phyloP scores from a whole-genome alignment of 331 rosid genomes.

The Quercus phellos region DNA sequence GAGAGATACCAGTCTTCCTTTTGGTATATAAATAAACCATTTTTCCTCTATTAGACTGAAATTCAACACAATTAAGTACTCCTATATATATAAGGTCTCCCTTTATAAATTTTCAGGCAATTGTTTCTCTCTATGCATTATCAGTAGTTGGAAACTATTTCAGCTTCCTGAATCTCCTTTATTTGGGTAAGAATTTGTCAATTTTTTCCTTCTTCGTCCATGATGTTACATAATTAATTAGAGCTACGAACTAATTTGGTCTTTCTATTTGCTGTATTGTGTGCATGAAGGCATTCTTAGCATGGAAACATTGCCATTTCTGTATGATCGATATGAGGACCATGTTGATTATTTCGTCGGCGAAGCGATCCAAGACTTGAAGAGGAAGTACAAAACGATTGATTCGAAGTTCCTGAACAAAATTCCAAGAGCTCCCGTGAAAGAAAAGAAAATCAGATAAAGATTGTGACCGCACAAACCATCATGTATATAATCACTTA shows the following conservation, averaged over 20 bases:
- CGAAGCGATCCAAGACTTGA: slow-evolving; percentile 25
- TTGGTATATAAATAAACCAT: slow-evolving; percentile 35
- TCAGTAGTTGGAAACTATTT: slow-evolving; percentile 60
- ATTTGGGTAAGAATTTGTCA: slow-evolving; percentile 45
- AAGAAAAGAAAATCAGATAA: slow-evolving; percentile 44
- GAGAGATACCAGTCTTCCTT: slow-evolving; percentile 51
- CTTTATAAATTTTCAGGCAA: slow-evolving; percentile 40
- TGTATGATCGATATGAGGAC: slow-evolving; percentile 52
- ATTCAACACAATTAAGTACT: background rate
- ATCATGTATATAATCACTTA: background rate
- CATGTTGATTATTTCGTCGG: slow-evolving; percentile 38
- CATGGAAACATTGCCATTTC: slow-evolving; percentile 49
- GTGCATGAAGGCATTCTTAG: slow-evolving; percentile 44
- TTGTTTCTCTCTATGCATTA: slow-evolving; percentile 46
- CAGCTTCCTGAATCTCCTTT: slow-evolving; percentile 59
- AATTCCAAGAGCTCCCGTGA: slow-evolving; percentile 52
- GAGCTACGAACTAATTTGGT: background rate
- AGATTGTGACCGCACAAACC: background rate
- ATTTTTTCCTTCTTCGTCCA: background rate
- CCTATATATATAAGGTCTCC: background rate
- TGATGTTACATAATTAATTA: background rate
- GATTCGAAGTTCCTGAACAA: slow-evolving; percentile 42
- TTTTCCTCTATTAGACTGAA: background rate
- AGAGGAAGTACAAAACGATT: slow-evolving; percentile 35
- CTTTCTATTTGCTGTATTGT: slow-evolving; percentile 1